These are phyloP conservation scores for Collybia nuda DNA, from an alignment of 768 basidiomycete species.

Conservation along the genomic window DNA sequence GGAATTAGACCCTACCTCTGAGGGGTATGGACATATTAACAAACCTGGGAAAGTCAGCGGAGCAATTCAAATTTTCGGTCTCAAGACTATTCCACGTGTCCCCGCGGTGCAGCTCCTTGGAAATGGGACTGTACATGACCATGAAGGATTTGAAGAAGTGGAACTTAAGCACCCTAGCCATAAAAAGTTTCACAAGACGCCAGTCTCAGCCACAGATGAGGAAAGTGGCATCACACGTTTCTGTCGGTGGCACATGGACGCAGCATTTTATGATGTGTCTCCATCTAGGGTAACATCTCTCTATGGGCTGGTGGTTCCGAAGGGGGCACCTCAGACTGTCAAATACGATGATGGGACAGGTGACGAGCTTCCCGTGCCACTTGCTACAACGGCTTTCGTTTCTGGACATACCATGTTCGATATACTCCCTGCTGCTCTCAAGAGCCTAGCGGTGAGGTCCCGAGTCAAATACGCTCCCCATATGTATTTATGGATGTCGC, in stretches of 20 bases:
- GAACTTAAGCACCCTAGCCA: constrained; percentile 85
- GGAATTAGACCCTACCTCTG: constrained; percentile 69
- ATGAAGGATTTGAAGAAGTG: constrained; percentile 77
- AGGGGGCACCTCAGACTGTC: constrained; percentile 59
- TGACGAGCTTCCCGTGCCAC: constrained; percentile 77
- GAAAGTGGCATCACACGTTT: constrained; percentile 76
- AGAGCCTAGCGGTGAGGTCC: constrained; percentile 77
- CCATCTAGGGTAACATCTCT: constrained; percentile 88
- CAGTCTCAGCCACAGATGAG: constrained; percentile 71
- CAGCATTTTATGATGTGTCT: constrained; percentile 73
- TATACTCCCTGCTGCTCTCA: constrained; percentile 64
- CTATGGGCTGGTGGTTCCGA: constrained; percentile 75
- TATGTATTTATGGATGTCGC: constrained; percentile 90
- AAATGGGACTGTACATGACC: constrained; percentile 75
- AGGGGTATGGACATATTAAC: constrained; percentile 84
- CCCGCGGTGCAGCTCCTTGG: constrained; percentile 93
- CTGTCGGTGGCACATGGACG: constrained; percentile 93
- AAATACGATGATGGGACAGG: constrained; percentile 87
- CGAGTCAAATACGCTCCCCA: constrained; percentile 81
- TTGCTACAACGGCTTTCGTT: constrained; percentile 85
- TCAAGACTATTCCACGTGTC: constrained; percentile 86
- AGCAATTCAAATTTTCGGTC: constrained; percentile 84
- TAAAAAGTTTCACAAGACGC: constrained; percentile 82
- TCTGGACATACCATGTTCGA: constrained; percentile 85
- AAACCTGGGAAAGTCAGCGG: constrained; percentile 72